A percentile compares a stretch with the other conserved stretches of the same genome.
phyloP scores from a whole-genome alignment of 2,329 filamentous ascomycete species.

The Elsinoe perseae region DNA sequence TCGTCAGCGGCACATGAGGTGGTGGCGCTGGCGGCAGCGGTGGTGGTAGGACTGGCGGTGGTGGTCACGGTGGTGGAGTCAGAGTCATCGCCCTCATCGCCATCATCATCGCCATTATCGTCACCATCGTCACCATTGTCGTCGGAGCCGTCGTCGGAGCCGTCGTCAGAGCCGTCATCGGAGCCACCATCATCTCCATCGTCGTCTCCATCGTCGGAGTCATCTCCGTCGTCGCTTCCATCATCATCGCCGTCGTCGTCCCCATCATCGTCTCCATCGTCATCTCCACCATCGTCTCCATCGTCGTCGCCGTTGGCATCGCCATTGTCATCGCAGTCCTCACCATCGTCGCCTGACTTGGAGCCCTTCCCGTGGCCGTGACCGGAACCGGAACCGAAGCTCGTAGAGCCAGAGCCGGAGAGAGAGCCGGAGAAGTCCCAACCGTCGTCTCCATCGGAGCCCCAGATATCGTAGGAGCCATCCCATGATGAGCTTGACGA shows the following conservation, averaged over 20 bases:
- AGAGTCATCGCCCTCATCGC: background rate
- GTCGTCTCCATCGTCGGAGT: background rate
- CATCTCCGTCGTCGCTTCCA: background rate
- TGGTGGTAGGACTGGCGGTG: background rate
- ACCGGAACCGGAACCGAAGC: no score
- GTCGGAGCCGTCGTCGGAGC: background rate
- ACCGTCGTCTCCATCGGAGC: background rate
- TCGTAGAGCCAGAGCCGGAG: background rate
- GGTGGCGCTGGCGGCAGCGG: background rate
- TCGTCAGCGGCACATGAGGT: background rate
- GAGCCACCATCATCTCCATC: background rate
- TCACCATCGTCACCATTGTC: background rate
- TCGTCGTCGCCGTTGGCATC: no score
- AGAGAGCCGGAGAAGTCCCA: background rate
- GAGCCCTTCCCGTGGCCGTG: no score
- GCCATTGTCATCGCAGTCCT: background rate
- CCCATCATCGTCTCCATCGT: background rate
- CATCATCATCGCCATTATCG: background rate
- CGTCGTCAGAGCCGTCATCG: background rate
- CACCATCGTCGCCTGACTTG: background rate
- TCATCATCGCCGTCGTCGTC: background rate
- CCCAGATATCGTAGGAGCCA: constrained; percentile 7
- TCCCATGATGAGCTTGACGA: background rate
- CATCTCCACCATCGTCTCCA: no score
- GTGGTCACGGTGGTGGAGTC: background rate